Evolutionary conservation across 78 protist species (phyloP), one percentile per base, ranked within the genome.

Genomic region (Capsaspora owczarzaki): DNA sequence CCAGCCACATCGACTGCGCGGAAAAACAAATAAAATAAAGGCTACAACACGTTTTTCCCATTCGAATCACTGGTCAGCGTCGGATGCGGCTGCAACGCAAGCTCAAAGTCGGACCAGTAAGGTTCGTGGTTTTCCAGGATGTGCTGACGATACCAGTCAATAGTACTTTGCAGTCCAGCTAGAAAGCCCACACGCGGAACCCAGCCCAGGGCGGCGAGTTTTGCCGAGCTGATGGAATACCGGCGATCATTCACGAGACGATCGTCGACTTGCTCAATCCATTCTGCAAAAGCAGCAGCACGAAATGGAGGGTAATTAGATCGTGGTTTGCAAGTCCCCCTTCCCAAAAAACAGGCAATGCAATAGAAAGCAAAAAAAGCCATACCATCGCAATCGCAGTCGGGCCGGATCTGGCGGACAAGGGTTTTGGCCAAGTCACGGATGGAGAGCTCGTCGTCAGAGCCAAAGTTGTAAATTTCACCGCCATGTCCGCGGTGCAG

Each of bases 191-290:
- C 40, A 56, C 23, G 2, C 33, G 78, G 38, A 33, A 1, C 23
- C 94, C 94, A 91, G 23, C 94, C 94, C 23, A 91, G 88, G 19
- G 3, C 31, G 23, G 8, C 5, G 23, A 91, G 82, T 74, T 87
- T 86, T 44, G 41, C 0, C 41, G 86, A 33, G 81, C 41, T 41
- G 35, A 91, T 66, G 40, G 8, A 33, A 78, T 91, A 91, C 56
- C 93, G 84, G 69, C 69, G 43, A 78, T 94, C 98, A 72, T 95
- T 95, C 81, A 92, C 93, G 40, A 83, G 82, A 42, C 98, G 83
- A 80, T 95, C 96, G 2, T 37, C 49, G 43, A 94, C 94, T 78
- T 29, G 71, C 42, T 41, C 81, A 35, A 56, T 22, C 44, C 25
- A 44, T n/a, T 83, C 76, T 29, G 78, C 80, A n/a, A n/a, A n/a